Evolutionary conservation across 73 alveolate genomes (phyloP).

Genomic region (Diophrys appendiculata): DNA sequence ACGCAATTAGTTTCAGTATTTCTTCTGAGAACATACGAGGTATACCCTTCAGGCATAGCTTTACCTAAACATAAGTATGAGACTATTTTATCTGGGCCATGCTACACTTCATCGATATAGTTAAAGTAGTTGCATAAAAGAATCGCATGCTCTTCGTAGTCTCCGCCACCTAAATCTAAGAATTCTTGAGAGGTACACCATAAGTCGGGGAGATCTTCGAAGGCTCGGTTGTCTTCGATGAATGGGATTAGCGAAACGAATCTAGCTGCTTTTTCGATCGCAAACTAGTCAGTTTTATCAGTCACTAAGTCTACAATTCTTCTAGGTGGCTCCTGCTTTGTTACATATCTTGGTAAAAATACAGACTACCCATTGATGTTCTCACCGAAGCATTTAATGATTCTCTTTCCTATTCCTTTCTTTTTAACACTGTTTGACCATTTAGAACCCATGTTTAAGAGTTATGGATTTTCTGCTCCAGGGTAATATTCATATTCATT

Average conservation of each 20-base stretch:
- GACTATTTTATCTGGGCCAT: conserved; percentile 66
- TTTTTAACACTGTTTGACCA: conserved; percentile 74
- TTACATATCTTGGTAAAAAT: conserved; percentile 87
- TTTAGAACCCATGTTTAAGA: conserved; percentile 81
- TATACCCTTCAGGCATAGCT: conserved; percentile 99
- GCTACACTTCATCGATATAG: conserved; percentile 79
- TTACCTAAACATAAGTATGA: conserved; percentile 93
- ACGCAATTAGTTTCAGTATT: conserved; percentile 74
- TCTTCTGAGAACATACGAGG: conserved; percentile 95
- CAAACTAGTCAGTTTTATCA: conserved; percentile 70
- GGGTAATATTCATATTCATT: conserved; percentile 84
- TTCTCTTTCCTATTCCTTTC: conserved; percentile 71
- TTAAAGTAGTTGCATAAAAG: conserved; percentile 96
- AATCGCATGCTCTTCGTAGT: conserved; percentile 98
- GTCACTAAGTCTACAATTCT: conserved; percentile 66
- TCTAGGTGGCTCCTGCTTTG: conserved; percentile 86
- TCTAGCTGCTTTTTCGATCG: conserved; percentile 96
- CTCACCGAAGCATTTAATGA: conserved; percentile 89
- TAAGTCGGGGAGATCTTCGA: conserved; percentile 97
- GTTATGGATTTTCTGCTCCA: conserved; percentile 88
- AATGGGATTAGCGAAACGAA: conserved; percentile 96
- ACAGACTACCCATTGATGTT: conserved; percentile 91
- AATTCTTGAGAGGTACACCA: conserved; percentile 95
- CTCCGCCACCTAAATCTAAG: conserved; percentile 95
- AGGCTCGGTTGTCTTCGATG: conserved; percentile 92